These are phyloP conservation scores for Phytophthora melonis DNA, from an alignment of 352 stramenopile genomes.

Conservation along the genomic window DNA sequence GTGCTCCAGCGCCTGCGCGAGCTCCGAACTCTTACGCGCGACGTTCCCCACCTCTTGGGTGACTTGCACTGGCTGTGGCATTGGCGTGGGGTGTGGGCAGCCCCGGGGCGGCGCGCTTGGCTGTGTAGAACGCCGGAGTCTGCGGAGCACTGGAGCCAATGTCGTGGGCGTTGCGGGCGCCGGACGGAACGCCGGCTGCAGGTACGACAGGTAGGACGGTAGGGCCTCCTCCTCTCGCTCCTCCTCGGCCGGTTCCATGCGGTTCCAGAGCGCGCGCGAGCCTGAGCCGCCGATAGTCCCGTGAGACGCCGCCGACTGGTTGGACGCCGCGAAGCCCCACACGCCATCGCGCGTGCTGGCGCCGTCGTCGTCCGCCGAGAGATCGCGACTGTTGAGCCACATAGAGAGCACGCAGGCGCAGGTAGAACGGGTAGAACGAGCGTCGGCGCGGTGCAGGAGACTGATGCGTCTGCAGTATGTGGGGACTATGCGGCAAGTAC, in stretches of 20 bases:
- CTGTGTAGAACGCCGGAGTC: constrained; percentile 17
- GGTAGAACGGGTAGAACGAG: neutral
- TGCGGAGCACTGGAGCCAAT: neutral
- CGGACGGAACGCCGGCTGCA: constrained; percentile 58
- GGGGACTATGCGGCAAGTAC: neutral
- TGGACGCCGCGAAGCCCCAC: constrained; percentile 36
- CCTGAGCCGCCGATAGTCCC: constrained; percentile 53
- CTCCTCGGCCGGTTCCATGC: constrained; percentile 71
- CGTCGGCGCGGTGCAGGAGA: neutral
- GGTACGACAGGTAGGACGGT: constrained; percentile 76
- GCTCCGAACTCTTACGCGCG: constrained; percentile 62
- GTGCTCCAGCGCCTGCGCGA: constrained; percentile 67
- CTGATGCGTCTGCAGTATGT: neutral
- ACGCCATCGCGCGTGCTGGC: constrained; percentile 27
- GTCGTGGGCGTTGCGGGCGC: constrained; percentile 24
- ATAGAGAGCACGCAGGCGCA: constrained; percentile 29
- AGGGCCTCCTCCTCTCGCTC: constrained; percentile 78
- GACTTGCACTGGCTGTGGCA: neutral
- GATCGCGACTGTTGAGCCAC: constrained; percentile 48
- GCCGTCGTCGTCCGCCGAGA: constrained; percentile 38
- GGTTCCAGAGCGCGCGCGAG: constrained; percentile 67
- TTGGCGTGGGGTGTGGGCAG: neutral
- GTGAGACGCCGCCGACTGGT: constrained; percentile 26
- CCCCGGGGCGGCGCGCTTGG: constrained; percentile 23
- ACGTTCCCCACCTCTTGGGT: constrained; percentile 33